Percentiles rank a stretch among this genome's conserved stretches.
Conservation (phyloP, 225 moss, liverwort and hornwort genomes). For the Pseudisothecium myosuroides region DNA sequence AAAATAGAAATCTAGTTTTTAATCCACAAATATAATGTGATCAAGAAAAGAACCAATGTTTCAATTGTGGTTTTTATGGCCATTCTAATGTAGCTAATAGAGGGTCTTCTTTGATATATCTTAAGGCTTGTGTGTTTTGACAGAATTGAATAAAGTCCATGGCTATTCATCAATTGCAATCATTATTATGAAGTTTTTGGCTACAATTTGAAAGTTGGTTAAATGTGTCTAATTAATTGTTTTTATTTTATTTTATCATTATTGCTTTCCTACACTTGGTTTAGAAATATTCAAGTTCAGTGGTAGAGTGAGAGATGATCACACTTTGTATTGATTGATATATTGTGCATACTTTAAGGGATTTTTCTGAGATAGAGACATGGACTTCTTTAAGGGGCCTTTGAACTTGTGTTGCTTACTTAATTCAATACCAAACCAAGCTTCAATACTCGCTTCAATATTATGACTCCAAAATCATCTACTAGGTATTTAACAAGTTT, state of each 20-base stretch:
- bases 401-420: not conserved
- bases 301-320: not conserved
- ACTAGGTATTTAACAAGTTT: fast-evolving
- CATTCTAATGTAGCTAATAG: not conserved
- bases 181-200: not conserved
- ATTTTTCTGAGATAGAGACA: not conserved
- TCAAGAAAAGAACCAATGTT: not conserved
- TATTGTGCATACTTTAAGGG: fast-evolving
- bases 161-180: not conserved
- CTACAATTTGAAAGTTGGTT: not conserved
- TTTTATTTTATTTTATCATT: too few relatives aligned
- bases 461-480: not conserved
- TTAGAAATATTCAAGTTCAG: not conserved
- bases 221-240: not conserved
- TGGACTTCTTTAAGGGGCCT: fast-evolving
- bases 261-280: not conserved
- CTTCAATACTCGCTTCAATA: too few relatives aligned
- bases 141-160: not conserved
- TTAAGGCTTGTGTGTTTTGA: not conserved
- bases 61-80: not conserved
- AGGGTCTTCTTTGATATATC: not conserved
- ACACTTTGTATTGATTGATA: fast-evolving
- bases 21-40: not conserved
- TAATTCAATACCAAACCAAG: not conserved
- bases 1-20: not conserved